phyloP scores from a whole-genome alignment of 345 rosid species.

The Eucalyptus albens region DNA sequence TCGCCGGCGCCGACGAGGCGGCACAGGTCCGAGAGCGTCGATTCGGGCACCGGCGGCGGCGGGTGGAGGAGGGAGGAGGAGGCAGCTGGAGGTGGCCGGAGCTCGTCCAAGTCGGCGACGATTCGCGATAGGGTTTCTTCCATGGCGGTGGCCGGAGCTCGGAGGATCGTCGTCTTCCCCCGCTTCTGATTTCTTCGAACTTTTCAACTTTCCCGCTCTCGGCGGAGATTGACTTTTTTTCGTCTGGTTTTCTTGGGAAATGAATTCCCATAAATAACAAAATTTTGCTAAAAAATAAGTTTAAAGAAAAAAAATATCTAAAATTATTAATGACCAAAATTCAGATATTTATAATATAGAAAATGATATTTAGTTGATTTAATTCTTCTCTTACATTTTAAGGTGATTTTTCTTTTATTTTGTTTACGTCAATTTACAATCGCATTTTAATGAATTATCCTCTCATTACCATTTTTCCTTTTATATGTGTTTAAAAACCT shows the following conservation, averaged over 20 bases:
- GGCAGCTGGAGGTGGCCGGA: neutral
- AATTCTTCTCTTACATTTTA: too few species aligned
- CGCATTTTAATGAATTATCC: too few species aligned
- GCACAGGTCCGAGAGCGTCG: conserved; percentile 41
- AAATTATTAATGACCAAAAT: too few species aligned
- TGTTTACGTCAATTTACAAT: too few species aligned
- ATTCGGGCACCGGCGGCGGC: neutral
- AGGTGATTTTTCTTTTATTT: too few species aligned
- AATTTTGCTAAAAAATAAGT: too few species aligned
- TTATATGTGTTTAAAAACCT: too few species aligned
- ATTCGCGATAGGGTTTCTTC: conserved; percentile 14
- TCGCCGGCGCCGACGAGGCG: conserved; percentile 28
- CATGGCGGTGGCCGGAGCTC: neutral
- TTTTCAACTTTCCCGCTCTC: neutral
- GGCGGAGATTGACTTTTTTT: neutral
- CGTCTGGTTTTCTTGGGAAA: neutral
- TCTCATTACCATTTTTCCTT: too few species aligned
- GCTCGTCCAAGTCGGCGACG: conserved; percentile 14
- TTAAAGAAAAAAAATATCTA: too few species aligned
- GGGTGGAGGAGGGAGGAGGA: neutral
- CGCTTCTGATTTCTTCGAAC: neutral
- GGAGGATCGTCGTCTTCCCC: neutral
- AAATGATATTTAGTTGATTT: too few species aligned
- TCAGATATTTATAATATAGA: too few species aligned
- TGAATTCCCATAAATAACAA: too few species aligned